phyloP scores from a whole-genome alignment of 441 rosid genomes.

The Lepidium campestre region DNA sequence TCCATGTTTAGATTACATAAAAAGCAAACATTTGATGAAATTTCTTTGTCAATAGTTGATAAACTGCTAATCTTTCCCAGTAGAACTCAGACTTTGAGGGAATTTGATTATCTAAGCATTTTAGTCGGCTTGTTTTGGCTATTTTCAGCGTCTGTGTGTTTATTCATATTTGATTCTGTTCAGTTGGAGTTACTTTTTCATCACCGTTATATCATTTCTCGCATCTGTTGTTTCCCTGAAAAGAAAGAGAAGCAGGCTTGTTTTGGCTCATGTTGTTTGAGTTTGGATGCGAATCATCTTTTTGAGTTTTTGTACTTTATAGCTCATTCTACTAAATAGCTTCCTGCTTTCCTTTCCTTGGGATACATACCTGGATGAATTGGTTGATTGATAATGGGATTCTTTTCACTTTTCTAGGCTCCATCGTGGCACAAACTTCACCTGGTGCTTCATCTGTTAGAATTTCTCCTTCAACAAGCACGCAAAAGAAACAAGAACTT shows the following conservation, averaged over 20 bases:
- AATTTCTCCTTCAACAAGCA: constrained; percentile 24
- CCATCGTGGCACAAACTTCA: constrained; percentile 32
- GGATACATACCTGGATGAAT: neutral
- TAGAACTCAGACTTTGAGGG: neutral
- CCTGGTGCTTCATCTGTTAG: constrained; percentile 34
- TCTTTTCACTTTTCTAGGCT: constrained; percentile 5
- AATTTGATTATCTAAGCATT: neutral
- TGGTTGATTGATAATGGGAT: neutral
- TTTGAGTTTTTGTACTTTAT: neutral
- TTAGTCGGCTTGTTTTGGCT: neutral
- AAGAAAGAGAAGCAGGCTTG: too few species aligned
- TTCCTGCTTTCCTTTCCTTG: neutral
- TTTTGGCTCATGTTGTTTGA: too few species aligned
- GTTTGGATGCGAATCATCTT: neutral
- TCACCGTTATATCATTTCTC: neutral
- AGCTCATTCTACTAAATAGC: neutral
- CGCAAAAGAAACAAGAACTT: constrained; percentile 40
- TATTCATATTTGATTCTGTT: neutral
- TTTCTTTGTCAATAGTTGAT: neutral
- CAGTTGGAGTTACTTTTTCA: neutral
- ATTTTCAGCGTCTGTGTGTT: neutral
- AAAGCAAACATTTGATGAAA: neutral
- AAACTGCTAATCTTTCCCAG: neutral
- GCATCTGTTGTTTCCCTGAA: neutral
- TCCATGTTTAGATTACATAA: neutral